phyloP scores from a whole-genome alignment of 192 early-diverging fungal genomes.

The Allomyces macrogynus region DNA sequence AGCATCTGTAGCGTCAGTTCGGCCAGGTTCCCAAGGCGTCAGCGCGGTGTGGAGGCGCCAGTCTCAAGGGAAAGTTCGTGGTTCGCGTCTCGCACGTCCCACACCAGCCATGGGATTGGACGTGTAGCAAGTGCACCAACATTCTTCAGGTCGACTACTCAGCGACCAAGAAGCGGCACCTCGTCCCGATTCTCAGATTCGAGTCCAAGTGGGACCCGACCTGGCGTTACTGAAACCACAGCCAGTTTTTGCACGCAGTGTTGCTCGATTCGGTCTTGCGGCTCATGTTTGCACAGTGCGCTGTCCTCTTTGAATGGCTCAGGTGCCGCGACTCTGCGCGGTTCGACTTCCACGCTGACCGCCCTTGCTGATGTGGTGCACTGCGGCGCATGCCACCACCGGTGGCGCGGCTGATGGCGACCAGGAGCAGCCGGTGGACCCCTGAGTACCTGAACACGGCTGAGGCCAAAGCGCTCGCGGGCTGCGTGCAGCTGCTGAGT shows the following conservation, averaged over 20 bases:
- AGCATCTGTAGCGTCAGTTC: too few species aligned
- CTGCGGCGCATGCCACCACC: too few species aligned
- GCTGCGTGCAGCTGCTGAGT: too few species aligned
- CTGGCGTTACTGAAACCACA: conserved; percentile 29
- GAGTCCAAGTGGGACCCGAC: conserved; percentile 35
- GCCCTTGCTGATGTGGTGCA: background rate
- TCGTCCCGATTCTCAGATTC: conserved; percentile 31
- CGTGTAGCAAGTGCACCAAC: too few species aligned
- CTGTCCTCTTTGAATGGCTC: conserved; percentile 23
- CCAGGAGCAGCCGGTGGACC: conserved; percentile 7
- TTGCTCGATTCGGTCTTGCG: conserved; percentile 6
- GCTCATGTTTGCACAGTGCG: conserved; percentile 12
- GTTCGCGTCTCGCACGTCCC: too few species aligned
- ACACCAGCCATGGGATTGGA: too few species aligned
- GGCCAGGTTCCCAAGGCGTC: too few species aligned
- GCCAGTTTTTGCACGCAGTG: conserved; percentile 17
- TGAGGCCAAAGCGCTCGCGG: too few species aligned
- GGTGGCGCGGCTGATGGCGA: background rate
- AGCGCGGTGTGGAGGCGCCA: too few species aligned
- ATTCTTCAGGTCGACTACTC: conserved; percentile 29
- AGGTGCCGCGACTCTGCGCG: conserved; percentile 28
- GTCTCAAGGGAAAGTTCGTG: too few species aligned
- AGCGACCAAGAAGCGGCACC: conserved; percentile 13
- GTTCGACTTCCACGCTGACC: conserved; percentile 22
- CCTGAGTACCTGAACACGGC: too few species aligned